phyloP scores from a whole-genome alignment of 73 alveolate genomes.

The Paramecium caudatum region DNA sequence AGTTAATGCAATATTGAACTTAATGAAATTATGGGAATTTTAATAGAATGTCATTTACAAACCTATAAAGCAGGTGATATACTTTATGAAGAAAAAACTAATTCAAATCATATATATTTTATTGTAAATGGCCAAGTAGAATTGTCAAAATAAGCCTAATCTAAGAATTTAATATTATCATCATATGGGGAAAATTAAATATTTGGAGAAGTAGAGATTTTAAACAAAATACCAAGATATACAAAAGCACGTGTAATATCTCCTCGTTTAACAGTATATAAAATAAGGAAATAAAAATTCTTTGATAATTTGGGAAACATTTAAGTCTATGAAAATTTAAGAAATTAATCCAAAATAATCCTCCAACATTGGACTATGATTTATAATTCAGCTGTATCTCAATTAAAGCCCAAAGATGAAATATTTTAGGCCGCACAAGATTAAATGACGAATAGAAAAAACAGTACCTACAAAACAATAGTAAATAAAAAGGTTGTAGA shows the following conservation, averaged over 20 bases:
- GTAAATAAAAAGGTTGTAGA: constrained; percentile 36
- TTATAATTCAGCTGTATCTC: background rate
- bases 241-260: constrained; percentile 57
- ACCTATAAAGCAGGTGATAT: constrained; percentile 49
- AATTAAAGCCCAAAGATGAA: background rate
- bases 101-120: constrained; percentile 37
- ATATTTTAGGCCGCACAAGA: constrained; percentile 32
- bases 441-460: background rate
- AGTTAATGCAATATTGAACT: background rate
- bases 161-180: constrained; percentile 2
- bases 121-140: constrained; percentile 54
- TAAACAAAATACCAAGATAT: constrained; percentile 3
- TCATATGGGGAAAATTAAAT: constrained; percentile 52
- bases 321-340: background rate
- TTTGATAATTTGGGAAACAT: constrained; percentile 58
- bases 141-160: constrained; percentile 11
- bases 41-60: background rate
- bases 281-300: constrained; percentile 39
- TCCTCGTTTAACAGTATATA: constrained; percentile 50
- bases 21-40: constrained; percentile 63
- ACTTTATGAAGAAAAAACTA: constrained; percentile 39
- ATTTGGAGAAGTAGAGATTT: constrained; percentile 55
- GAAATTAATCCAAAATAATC: background rate
- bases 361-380: constrained; percentile 51
- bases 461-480: background rate